A percentile compares a stretch with the other conserved stretches of the same genome.
Conservation (phyloP, 352 stramenopile species). For the Phytophthora europaea region DNA sequence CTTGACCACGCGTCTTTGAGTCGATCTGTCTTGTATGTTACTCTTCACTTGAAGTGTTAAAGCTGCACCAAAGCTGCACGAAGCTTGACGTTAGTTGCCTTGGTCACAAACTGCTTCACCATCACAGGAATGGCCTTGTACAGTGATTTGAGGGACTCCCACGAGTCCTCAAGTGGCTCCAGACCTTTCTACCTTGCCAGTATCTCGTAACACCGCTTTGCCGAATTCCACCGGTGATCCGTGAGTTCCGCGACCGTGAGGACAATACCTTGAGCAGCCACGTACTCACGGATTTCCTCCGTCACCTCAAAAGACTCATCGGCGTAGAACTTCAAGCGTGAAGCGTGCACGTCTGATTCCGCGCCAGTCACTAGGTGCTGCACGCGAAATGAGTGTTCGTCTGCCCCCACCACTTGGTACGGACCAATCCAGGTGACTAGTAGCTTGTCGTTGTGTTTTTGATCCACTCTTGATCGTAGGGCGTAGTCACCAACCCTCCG, state of each 20-base stretch:
- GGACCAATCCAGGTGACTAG: conserved; percentile 46
- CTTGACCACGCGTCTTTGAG: neutral
- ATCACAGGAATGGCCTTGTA: conserved; percentile 9
- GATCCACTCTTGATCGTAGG: too few relatives aligned
- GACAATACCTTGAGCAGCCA: conserved; percentile 29
- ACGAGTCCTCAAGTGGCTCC: conserved; percentile 4
- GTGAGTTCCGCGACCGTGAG: conserved; percentile 19
- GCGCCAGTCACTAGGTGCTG: conserved; percentile 20
- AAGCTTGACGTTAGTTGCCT: neutral
- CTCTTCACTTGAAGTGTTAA: neutral
- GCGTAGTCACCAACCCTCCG: too few relatives aligned
- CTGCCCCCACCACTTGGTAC: conserved; percentile 22
- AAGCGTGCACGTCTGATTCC: conserved; percentile 32
- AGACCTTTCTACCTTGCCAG: neutral
- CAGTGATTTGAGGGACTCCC: conserved; percentile 1
- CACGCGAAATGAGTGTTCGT: conserved; percentile 32
- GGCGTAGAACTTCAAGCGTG: conserved; percentile 40
- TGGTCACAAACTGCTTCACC: conserved; percentile 1
- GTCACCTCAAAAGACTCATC: conserved; percentile 28
- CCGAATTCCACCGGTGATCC: conserved; percentile 8
- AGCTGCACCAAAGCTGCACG: neutral
- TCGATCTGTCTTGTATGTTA: too few relatives aligned
- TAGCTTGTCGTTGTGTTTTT: too few relatives aligned
- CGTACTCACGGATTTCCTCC: conserved; percentile 31
- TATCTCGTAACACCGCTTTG: neutral